phyloP scores from a whole-genome alignment of 495 filamentous ascomycete species.

The Trichoderma reesei region DNA sequence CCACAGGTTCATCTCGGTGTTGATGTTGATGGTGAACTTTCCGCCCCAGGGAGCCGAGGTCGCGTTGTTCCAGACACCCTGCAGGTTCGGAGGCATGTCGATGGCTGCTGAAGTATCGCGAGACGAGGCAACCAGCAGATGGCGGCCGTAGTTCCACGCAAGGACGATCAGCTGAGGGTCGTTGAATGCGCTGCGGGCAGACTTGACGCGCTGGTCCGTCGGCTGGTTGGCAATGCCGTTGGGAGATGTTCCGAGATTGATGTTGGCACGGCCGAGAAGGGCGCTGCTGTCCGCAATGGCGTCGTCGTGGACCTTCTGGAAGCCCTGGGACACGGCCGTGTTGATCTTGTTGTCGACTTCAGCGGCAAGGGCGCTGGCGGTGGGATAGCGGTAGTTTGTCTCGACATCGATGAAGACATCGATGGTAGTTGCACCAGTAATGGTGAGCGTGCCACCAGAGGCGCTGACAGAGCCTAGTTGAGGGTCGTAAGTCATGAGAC shows the following conservation, averaged over 20 bases:
- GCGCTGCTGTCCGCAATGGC: slow-evolving; percentile 13
- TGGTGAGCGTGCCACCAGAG: slow-evolving; percentile 13
- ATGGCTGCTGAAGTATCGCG: slow-evolving; percentile 17
- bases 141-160: slow-evolving; percentile 39
- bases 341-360: slow-evolving; percentile 20
- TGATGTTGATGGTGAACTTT: slow-evolving; percentile 51
- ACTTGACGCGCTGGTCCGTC: slow-evolving; percentile 23
- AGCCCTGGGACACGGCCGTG: slow-evolving; percentile 12
- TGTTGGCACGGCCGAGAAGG: slow-evolving; percentile 28
- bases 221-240: slow-evolving; percentile 19
- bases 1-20: slow-evolving; percentile 56
- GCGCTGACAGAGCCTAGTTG: slow-evolving; percentile 16
- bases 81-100: slow-evolving; percentile 44
- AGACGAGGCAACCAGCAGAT: slow-evolving; percentile 38
- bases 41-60: slow-evolving; percentile 43
- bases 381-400: slow-evolving; percentile 16
- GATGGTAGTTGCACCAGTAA: slow-evolving; percentile 16
- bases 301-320: slow-evolving; percentile 15
- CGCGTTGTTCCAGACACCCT: slow-evolving; percentile 48
- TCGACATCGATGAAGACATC: slow-evolving; percentile 19
- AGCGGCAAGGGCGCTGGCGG: slow-evolving; percentile 20
- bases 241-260: slow-evolving; percentile 21
- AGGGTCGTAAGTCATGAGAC: slow-evolving; percentile 14
- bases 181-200: slow-evolving; percentile 15
- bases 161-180: slow-evolving; percentile 33